Evolutionary conservation across 495 filamentous ascomycete genomes (phyloP), one percentile per base, ranked within the genome.

Genomic region (Aspergillus haitiensis): DNA sequence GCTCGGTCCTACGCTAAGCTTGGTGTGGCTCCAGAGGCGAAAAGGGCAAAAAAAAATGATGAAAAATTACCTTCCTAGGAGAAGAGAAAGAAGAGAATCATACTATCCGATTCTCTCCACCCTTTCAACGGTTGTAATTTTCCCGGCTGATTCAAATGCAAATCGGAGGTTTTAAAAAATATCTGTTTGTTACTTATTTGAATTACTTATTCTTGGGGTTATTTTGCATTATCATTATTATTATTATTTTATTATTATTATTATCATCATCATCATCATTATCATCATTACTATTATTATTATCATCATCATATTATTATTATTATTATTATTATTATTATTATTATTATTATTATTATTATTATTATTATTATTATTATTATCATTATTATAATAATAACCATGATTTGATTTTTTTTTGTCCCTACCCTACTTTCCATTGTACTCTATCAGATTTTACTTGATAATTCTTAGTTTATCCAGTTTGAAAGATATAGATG

Each of bases 1-100:
- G 50, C 56, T 59, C 18, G n/a, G 51, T 54, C 32, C 45, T 52
- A 45, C 54, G 52, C 52, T 58, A 56, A 56, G 60, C 60, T 62
- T 54, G 57, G 58, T 59, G 52, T 62, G 60, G 55, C 36, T 45
- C 54, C 55, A 35, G 44, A 59, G 56, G 53, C 53, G 40, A 52
- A 64, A 60, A 49, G 27, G 40, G 39, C n/a, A 60, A 54, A 39
- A 53, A 49, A 9, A 7, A 57, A 53, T 36, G 58, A 21, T n/a
- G 13, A 8, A 52, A 55, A 58, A 56, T 36, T 15, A 36, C 21
- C 49, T 45, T 12, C 13, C 35, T 40, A 12, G 47, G 36, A 51
- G 16, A 16, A 40, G 18, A 51, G 44, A 36, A 44, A 51, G 16
- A 27, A 33, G 15, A 52, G 56, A 58, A 44, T 35, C 11, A 56